Base-by-base conservation (phyloP, 2,329 filamentous ascomycete species). In the Biscogniauxia marginata region DNA sequence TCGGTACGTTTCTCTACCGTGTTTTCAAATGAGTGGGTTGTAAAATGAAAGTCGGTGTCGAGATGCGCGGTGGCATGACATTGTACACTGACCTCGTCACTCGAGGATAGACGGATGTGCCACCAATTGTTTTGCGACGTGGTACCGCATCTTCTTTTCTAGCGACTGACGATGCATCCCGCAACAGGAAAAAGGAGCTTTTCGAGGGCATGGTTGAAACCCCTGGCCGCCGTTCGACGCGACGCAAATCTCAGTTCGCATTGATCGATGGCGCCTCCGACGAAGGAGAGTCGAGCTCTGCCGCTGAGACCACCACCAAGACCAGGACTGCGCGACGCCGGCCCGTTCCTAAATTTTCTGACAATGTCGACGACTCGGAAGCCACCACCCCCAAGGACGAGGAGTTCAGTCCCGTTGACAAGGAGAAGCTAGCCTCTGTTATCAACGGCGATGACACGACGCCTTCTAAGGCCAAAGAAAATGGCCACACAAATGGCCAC, bases 131-230 rank as follows among this genome's bases (percentile, higher is more conserved):
- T 39, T 16, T 6, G 13, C 3, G 30, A n/a, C 6, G 30, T 39
- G 30, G 30, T 39, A 6, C 30, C 13, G 3, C n/a, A 39, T 39
- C 30, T n/a, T 39, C 30, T 11, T 46, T 19, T 46, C 11, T 21
- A 18, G 18, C 4, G 11, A 21, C 21, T 46, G 11, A 46, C 21
- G 20, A 11, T 46, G n/a, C n/a, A 20, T 55, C n/a, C 21, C 19
- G 22, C 20, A 19, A 46, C 20, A 85, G 83, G 63, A 85, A 85
- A 72, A 84, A 83, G 72, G 82, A 84, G 68, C 78, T 83, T 56
- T 85, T 84, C 64, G 77, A 83, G 34, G 83, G 83, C 64, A 84
- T 85, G 82, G 73, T 85, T 58, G 81, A 84, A 70, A 85, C 82
- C 7, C 82, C 82, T 22, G 64, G 72, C 45, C 79, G 79, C 46